Evolutionary conservation across 306 rosid species (phyloP).

Genomic region (Pachyrhizus erosus): DNA sequence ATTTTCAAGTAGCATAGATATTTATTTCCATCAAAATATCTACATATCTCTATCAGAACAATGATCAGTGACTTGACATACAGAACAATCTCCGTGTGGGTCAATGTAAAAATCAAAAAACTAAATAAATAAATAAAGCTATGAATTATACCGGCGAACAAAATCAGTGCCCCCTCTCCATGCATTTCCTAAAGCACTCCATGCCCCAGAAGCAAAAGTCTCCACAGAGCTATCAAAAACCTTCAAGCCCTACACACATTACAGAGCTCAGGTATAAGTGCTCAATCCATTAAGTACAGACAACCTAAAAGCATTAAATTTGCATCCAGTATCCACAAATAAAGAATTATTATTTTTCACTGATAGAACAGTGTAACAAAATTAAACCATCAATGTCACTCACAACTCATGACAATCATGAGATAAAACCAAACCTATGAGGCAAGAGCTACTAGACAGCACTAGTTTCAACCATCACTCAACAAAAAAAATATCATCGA

Average conservation of each 20-base stretch:
- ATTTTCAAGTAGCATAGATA: background rate
- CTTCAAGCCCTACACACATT: constrained; percentile 71
- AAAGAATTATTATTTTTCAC: constrained; percentile 19
- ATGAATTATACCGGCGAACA: constrained; percentile 72
- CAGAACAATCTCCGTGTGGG: background rate
- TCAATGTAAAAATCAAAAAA: background rate
- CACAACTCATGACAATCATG: constrained; percentile 29
- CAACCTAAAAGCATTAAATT: constrained; percentile 15
- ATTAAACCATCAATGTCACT: constrained; percentile 23
- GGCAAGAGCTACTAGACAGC: background rate
- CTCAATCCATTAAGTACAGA: constrained; percentile 27
- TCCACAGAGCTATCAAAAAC: constrained; percentile 91
- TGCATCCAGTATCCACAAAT: constrained; percentile 14
- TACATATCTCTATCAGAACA: background rate
- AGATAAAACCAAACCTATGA: background rate
- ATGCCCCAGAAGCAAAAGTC: constrained; percentile 95
- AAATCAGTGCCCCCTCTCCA: constrained; percentile 79
- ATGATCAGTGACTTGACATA: constrained; percentile 21
- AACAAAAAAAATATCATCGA: constrained; percentile 12
- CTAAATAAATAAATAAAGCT: background rate
- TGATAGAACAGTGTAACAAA: background rate
- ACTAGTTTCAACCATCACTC: constrained; percentile 6
- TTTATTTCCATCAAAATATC: constrained; percentile 27
- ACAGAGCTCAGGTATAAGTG: constrained; percentile 22
- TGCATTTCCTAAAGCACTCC: constrained; percentile 92